Evolutionary conservation across 768 basidiomycete species (phyloP), one percentile per base, ranked within the genome.

Genomic region (Inosperma sp.): DNA sequence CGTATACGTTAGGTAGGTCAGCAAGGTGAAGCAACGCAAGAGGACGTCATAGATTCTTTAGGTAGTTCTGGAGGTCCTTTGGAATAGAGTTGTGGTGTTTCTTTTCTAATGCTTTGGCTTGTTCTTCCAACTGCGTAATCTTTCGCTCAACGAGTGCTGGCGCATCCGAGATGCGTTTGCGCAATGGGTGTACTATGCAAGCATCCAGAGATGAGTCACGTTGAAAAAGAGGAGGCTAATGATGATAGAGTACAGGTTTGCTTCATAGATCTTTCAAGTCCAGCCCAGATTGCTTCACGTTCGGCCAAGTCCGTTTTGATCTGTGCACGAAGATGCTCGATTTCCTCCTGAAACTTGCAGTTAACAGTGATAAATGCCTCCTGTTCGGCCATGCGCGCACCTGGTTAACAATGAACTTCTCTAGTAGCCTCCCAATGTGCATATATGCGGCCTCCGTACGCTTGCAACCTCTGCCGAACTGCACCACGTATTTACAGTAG

Each of bases 381-480:
- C 23, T 36, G 7, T 23, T 4, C 17, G 13, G 5, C 14, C 26
- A 31, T 12, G 13, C 5, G 16, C 33, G 25, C 12, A 48, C 46
- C 5, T 36, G 34, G 8, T 48, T 31, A 17, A 5, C 12, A 13
- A 35, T 13, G 6, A 48, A 34, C 34, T 36, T 48, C 9, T 48
- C 34, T 16, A 36, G 13, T 22, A 48, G 4, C 16, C 36, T 25
- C n/a, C 25, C 31, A 12, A 36, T 36, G 14, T 13, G 23, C 34
- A 48, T 31, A 36, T 35, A 48, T 10, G 25, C 17, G 1, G 62
- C 58, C 60, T 88, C 86, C 42, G 77, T 65, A 9, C 68, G 69
- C 59, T 78, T 80, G 62, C 80, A 76, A 17, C 73, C 77, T 14
- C 74, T 72, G 59, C 84, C 77, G 65, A 85, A 79, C 5, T 67